Conservation (phyloP, 345 rosid genomes). For the Microcos paniculata region DNA sequence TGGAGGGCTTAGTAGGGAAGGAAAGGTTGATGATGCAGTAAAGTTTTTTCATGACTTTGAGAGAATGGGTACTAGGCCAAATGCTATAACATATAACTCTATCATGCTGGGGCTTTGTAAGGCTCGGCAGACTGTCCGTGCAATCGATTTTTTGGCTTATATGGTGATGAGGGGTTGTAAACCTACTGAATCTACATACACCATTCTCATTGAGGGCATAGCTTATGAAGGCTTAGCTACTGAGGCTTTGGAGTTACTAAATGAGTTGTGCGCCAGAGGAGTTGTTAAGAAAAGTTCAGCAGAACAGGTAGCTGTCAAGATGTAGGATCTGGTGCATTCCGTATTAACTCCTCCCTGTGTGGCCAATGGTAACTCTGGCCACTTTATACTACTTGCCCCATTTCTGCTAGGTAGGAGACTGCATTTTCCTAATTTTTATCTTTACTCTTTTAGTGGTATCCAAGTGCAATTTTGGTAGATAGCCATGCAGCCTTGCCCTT, state of each 20-base stretch:
- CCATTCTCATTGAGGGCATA: slow-evolving; percentile 81
- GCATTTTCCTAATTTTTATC: not conserved
- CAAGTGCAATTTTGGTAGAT: slow-evolving; percentile 8
- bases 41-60: slow-evolving; percentile 72
- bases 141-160: slow-evolving; percentile 79
- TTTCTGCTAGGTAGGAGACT: not conserved
- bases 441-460: not conserved
- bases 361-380: not conserved
- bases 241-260: slow-evolving; percentile 70
- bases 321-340: slow-evolving; percentile 31
- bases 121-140: slow-evolving; percentile 63
- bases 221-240: slow-evolving; percentile 76
- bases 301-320: slow-evolving; percentile 60
- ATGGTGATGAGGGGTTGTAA: slow-evolving; percentile 78
- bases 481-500: not conserved
- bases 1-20: slow-evolving; percentile 79
- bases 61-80: slow-evolving; percentile 62
- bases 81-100: slow-evolving; percentile 66
- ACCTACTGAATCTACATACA: slow-evolving; percentile 77
- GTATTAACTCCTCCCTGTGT: slow-evolving; percentile 4
- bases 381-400: not conserved
- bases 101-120: slow-evolving; percentile 79
- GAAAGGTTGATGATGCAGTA: slow-evolving; percentile 76
- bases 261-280: slow-evolving; percentile 67
- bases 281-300: slow-evolving; percentile 69